These are phyloP conservation scores for Camelina sativa DNA, from an alignment of 345 rosid species.

Conservation along the genomic window DNA sequence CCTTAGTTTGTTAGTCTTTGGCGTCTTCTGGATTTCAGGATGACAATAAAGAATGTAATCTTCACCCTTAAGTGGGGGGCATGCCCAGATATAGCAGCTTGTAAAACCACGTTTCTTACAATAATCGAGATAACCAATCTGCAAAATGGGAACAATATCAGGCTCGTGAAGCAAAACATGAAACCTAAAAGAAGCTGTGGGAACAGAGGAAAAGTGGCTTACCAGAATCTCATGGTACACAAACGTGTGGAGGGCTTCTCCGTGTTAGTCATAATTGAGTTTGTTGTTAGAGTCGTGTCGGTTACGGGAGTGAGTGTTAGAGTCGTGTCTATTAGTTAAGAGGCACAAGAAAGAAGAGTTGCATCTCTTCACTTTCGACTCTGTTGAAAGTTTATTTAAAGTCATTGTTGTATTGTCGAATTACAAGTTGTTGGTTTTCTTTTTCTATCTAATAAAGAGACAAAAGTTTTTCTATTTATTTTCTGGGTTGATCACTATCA, in stretches of 20 bases:
- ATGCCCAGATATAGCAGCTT: conserved; percentile 97
- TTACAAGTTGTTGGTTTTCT: too few relatives aligned
- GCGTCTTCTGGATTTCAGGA: conserved; percentile 97
- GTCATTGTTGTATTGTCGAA: too few relatives aligned
- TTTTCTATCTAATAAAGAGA: too few relatives aligned
- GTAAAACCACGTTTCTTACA: conserved; percentile 94
- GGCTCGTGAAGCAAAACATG: neutral
- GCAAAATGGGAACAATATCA: conserved; percentile 37
- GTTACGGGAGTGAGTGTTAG: too few relatives aligned
- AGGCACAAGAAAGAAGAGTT: too few relatives aligned
- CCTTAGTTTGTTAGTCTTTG: conserved; percentile 87
- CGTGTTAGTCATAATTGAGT: conserved; percentile 21
- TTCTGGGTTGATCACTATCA: too few relatives aligned
- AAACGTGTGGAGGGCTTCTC: conserved; percentile 89
- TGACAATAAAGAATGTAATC: conserved; percentile 92
- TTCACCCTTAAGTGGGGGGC: conserved; percentile 98
- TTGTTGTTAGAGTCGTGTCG: too few relatives aligned
- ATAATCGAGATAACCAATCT: conserved; percentile 96
- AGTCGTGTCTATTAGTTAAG: too few relatives aligned
- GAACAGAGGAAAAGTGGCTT: conserved; percentile 4
- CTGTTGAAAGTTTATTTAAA: too few relatives aligned
- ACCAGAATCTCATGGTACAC: conserved; percentile 40
- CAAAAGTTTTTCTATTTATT: too few relatives aligned
- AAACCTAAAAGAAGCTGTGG: conserved; percentile 10
- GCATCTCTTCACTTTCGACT: too few relatives aligned